Base-by-base conservation (phyloP, 164 flowering plant species). In the Vitis rotundifolia region DNA sequence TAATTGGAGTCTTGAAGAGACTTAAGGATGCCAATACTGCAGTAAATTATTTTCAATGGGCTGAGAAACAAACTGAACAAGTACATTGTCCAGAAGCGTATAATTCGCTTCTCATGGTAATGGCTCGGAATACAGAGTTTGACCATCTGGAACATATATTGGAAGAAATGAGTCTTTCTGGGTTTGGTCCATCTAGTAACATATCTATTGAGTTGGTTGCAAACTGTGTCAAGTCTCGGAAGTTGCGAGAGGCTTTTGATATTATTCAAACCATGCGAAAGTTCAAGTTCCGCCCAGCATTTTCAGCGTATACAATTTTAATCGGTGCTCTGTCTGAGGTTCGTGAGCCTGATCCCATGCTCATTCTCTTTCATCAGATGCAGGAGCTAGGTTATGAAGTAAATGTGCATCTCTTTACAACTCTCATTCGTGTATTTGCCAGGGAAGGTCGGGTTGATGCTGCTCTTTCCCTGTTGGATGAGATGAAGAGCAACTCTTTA, bases 361-460 rank as follows among this genome's bases (percentile, higher is more conserved):
- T 92, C 51, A 66, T 74, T 57, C 89, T 94, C 66, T 89, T 94
- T 75, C 87, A 86, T 58, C 97, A 94, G 82, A 89, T 94, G 97
- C 94, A 90, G 78, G 97, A 94, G 64, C 75, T 94, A 49, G 97
- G 97, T 61, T 94, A 94, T 80, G 97, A 88, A 83, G 88, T 88
- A 47, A 86, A 75, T 57, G 87, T 90, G 64, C 91, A 87, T 71
- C 76, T 94, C 58, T 94, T 91, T 75, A 94, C 98, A 8, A 94
- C 97, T 49, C 69, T 94, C 37, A 79, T 90, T 51, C 94, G 94
- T 60, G 87, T 73, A 2, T 85, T 92, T 74, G 94, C 97, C 61
- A 86, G 72, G 77, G 97, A 81, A 72, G 97, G 94, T 22, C 83
- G 88, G 22, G 83, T 91, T 73, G 98, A 92, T 79, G 84, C 88